A percentile compares a stretch with the other conserved stretches of the same genome.
Conservation (phyloP, 2,329 filamentous ascomycete species). For the Cryphonectria radicalis region DNA sequence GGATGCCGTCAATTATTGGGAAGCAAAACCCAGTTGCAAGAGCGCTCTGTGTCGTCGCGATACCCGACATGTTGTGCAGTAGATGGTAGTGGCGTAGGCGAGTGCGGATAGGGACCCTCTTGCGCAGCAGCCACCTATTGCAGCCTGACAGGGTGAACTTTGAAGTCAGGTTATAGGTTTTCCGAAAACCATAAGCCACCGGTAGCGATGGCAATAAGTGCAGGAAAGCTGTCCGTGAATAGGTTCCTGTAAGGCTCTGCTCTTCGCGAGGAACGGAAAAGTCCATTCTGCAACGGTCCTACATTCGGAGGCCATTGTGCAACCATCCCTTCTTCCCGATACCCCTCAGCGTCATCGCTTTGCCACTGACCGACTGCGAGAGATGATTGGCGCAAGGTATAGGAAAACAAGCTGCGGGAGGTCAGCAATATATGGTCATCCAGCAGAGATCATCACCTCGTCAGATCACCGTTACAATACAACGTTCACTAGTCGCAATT, state of each 20-base stretch:
- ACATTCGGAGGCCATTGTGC: conserved; percentile 8
- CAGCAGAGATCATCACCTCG: too few species aligned
- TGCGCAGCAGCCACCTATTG: not conserved
- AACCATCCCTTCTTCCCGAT: not conserved
- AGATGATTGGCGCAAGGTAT: too few species aligned
- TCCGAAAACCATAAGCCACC: not conserved
- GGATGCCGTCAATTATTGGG: conserved; percentile 13
- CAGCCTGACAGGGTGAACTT: not conserved
- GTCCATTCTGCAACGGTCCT: not conserved
- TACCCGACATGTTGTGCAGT: conserved; percentile 13
- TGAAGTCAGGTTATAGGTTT: not conserved
- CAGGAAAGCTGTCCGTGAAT: not conserved
- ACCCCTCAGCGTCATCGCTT: too few species aligned
- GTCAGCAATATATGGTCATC: too few species aligned
- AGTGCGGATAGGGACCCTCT: not conserved
- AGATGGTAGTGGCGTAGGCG: not conserved
- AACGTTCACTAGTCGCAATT: too few species aligned
- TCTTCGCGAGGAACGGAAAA: not conserved
- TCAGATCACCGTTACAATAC: too few species aligned
- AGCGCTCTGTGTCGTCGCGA: conserved; percentile 12
- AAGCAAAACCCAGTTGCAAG: conserved; percentile 8
- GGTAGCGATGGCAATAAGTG: not conserved
- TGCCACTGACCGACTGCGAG: too few species aligned
- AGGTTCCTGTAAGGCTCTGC: not conserved
- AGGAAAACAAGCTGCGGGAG: too few species aligned